These are phyloP conservation scores for Choiromyces venosus DNA, from an alignment of 495 filamentous ascomycete species.

Conservation along the genomic window DNA sequence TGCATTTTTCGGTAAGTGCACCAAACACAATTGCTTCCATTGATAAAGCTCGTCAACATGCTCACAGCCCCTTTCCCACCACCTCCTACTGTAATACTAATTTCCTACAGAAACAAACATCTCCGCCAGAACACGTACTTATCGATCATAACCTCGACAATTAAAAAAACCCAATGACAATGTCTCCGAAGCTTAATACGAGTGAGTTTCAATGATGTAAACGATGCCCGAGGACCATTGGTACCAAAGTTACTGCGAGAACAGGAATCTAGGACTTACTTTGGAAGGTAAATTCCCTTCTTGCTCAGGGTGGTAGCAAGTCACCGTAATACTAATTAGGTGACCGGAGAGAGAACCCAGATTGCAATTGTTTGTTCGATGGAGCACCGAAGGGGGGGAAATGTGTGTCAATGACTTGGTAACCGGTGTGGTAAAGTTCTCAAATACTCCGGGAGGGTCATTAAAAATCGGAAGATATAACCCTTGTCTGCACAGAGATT, in stretches of 20 bases:
- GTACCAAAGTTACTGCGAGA: background rate
- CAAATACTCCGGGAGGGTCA: no score
- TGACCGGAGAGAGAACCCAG: background rate
- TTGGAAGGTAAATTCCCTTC: background rate
- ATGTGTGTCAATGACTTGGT: background rate
- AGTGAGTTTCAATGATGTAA: background rate
- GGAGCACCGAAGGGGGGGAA: background rate
- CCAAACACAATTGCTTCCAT: background rate
- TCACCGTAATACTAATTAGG: background rate
- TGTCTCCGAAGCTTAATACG: background rate
- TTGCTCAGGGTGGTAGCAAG: background rate
- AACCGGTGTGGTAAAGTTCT: no score
- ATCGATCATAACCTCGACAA: background rate
- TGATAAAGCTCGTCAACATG: background rate
- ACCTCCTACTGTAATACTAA: no score
- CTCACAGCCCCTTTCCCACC: background rate
- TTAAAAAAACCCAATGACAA: background rate
- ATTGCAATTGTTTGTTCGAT: background rate
- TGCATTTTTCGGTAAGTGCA: no score
- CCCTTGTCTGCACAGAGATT: no score
- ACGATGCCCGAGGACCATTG: background rate
- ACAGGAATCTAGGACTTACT: background rate
- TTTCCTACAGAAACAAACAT: background rate
- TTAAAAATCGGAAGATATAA: no score
- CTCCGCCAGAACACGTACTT: background rate